Conservation (phyloP, 2,329 filamentous ascomycete genomes). For the Diaporthe citri region DNA sequence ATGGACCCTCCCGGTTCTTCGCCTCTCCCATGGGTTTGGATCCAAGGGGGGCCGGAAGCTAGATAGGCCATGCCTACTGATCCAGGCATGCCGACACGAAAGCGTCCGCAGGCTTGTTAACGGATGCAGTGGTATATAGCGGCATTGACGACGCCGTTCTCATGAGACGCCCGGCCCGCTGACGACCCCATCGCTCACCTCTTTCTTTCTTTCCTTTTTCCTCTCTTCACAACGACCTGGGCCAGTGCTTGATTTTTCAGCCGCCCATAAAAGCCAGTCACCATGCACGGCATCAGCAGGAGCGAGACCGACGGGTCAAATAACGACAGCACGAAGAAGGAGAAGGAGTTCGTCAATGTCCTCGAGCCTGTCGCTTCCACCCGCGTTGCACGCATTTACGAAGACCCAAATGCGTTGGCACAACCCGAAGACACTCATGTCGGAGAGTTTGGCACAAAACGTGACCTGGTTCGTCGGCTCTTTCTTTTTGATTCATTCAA, state of each 20-base stretch:
- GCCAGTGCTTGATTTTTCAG: constrained; percentile 5
- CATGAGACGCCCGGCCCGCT: not conserved
- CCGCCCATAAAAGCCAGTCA: constrained; percentile 20
- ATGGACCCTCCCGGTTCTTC: constrained; percentile 26
- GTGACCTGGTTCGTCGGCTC: constrained; percentile 33
- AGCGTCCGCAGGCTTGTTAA: constrained; percentile 12
- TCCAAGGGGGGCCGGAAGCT: constrained; percentile 3
- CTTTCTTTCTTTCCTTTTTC: not conserved
- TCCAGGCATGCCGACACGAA: constrained; percentile 13
- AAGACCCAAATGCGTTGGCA: constrained; percentile 33
- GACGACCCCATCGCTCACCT: not conserved
- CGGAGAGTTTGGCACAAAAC: constrained; percentile 39
- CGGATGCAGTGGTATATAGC: constrained; percentile 12
- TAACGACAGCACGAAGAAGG: constrained; percentile 34
- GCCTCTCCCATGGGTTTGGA: not conserved
- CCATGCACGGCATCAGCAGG: constrained; percentile 34
- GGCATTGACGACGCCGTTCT: not conserved
- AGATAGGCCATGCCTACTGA: constrained; percentile 26
- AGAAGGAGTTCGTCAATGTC: constrained; percentile 27
- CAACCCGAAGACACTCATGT: constrained; percentile 36
- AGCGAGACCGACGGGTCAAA: constrained; percentile 30
- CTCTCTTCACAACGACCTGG: not conserved
- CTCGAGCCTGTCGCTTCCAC: constrained; percentile 32
- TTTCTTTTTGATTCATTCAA: not conserved
- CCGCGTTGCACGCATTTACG: constrained; percentile 22